phyloP scores from a whole-genome alignment of 768 basidiomycete species.

The Boletellus ananiceps region DNA sequence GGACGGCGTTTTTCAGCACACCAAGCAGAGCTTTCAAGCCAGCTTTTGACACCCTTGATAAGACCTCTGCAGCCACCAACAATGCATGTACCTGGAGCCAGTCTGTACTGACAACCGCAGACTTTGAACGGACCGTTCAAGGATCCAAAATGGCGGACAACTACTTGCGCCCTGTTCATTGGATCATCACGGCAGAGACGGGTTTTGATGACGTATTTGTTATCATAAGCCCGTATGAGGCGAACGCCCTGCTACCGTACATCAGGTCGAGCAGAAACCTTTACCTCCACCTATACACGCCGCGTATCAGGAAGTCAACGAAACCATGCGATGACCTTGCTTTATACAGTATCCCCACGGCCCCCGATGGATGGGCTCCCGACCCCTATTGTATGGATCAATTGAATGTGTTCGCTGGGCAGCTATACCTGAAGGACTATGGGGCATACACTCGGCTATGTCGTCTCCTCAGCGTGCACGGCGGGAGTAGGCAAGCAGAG shows the following conservation, averaged over 20 bases:
- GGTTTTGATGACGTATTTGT: conserved; percentile 20
- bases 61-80: conserved; percentile 1
- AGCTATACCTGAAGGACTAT: conserved; percentile 12
- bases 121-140: conserved; percentile 4
- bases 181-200: conserved; percentile 14
- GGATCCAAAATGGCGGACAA: conserved; percentile 7
- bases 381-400: too few species aligned
- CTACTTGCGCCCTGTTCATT: conserved; percentile 20
- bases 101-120: conserved; percentile 5
- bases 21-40: conserved; percentile 13
- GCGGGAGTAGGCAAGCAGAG: too few species aligned
- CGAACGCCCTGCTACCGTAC: conserved; percentile 32
- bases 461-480: conserved; percentile 22
- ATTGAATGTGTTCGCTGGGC: too few species aligned
- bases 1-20: conserved; percentile 13
- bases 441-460: conserved; percentile 21
- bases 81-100: conserved; percentile 18
- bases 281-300: conserved; percentile 38
- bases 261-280: conserved; percentile 32
- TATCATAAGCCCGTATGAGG: conserved; percentile 39
- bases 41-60: conserved; percentile 6
- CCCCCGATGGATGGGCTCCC: too few species aligned
- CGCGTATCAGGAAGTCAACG: conserved; percentile 32
- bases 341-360: too few species aligned
- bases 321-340: conserved; percentile 28